Percentiles rank a stretch among this genome's conserved stretches.
Conservation (phyloP, 345 rosid species). For the Lepidium didymum region DNA sequence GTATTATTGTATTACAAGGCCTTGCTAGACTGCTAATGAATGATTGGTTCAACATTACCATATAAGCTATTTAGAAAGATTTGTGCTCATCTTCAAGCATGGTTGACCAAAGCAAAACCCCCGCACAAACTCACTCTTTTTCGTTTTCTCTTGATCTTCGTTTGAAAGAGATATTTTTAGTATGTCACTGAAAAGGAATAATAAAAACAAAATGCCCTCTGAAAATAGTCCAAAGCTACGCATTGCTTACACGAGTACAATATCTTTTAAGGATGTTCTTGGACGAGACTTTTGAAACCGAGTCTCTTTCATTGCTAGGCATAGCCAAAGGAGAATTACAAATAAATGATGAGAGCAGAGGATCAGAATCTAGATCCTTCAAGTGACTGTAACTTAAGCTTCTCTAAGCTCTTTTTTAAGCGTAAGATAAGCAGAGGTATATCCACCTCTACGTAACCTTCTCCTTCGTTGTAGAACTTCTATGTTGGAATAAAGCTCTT, state of each 20-base stretch:
- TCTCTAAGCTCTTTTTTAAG: constrained; percentile 66
- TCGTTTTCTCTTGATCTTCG: constrained; percentile 48
- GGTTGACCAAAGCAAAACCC: constrained; percentile 48
- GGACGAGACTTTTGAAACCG: constrained; percentile 21
- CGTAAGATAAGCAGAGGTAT: constrained; percentile 41
- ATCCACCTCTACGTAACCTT: constrained; percentile 51
- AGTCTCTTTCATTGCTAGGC: constrained; percentile 28
- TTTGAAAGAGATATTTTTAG: constrained; percentile 23
- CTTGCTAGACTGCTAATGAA: constrained; percentile 2
- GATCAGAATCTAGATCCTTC: constrained; percentile 78
- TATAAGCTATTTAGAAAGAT: constrained; percentile 6
- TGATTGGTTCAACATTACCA: constrained; percentile 10
- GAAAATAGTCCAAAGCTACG: background rate
- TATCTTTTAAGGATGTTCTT: constrained; percentile 42
- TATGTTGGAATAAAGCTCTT: too few species aligned
- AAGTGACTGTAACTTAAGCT: constrained; percentile 64
- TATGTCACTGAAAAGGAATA: constrained; percentile 22
- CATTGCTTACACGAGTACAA: background rate
- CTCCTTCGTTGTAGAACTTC: constrained; percentile 44
- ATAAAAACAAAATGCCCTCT: background rate
- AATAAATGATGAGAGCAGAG: constrained; percentile 76
- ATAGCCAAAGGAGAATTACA: constrained; percentile 28
- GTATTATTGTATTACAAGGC: background rate
- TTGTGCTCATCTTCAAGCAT: constrained; percentile 39
- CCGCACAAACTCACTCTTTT: constrained; percentile 41